phyloP scores from a whole-genome alignment of 768 basidiomycete genomes.

The Tulasnella sp. region DNA sequence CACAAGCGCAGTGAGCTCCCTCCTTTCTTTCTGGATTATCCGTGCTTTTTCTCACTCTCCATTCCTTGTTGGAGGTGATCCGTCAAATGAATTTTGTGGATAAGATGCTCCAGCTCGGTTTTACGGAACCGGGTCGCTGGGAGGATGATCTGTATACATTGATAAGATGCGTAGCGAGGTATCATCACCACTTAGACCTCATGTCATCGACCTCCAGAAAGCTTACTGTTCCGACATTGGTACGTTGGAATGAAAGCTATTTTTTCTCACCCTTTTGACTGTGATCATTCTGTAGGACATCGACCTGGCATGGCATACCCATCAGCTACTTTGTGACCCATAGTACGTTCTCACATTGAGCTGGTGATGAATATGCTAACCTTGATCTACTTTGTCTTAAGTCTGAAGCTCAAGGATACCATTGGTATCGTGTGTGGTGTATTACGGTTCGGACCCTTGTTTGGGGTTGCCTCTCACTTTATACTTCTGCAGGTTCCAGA shows the following conservation, averaged over 20 bases:
- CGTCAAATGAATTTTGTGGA: conserved; percentile 16
- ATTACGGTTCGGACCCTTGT: not conserved
- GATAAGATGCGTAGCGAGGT: conserved; percentile 12
- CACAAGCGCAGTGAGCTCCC: conserved; percentile 9
- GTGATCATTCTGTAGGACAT: conserved; percentile 6
- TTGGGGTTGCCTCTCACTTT: not conserved
- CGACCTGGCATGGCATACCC: conserved; percentile 18
- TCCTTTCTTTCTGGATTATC: not conserved
- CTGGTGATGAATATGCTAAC: not conserved
- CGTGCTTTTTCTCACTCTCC: not conserved
- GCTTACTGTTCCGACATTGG: conserved; percentile 17
- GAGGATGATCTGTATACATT: not conserved
- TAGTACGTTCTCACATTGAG: conserved; percentile 17
- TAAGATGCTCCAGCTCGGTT: conserved; percentile 15
- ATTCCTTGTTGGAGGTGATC: not conserved
- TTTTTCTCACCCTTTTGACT: not conserved
- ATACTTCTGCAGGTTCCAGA: conserved; percentile 19
- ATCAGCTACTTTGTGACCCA: conserved; percentile 36
- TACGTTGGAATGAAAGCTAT: not conserved
- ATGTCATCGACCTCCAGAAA: conserved; percentile 2
- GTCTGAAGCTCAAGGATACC: not conserved
- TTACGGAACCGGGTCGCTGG: conserved; percentile 7
- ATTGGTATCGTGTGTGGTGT: not conserved
- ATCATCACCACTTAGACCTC: conserved; percentile 17
- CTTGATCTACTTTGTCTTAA: conserved; percentile 13